Evolutionary conservation across 768 basidiomycete species (phyloP).

Genomic region (Psilocybe cubensis): DNA sequence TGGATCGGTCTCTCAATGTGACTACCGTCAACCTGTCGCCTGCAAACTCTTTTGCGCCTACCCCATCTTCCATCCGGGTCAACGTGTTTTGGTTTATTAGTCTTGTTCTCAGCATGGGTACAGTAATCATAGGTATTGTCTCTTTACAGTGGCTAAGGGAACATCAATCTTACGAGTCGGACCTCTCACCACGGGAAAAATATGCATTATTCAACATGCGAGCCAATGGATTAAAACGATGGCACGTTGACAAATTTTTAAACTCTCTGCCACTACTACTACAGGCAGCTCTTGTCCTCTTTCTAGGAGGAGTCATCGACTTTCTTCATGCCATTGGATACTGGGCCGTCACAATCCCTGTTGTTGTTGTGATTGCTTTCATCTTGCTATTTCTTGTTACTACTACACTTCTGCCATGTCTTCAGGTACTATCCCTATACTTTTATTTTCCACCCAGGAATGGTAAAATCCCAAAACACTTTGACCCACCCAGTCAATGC

Average conservation of each 20-base stretch:
- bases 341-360: conserved; percentile 12
- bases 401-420: conserved; percentile 5
- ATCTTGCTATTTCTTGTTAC: conserved; percentile 4
- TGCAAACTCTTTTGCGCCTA: conserved; percentile 4
- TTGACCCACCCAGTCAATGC: background rate
- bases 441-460: background rate
- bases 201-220: conserved; percentile 23
- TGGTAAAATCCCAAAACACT: background rate
- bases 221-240: conserved; percentile 19
- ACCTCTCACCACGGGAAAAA: conserved; percentile 9
- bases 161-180: conserved; percentile 19
- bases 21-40: background rate
- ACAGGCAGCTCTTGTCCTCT: conserved; percentile 25
- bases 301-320: conserved; percentile 26
- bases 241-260: conserved; percentile 24
- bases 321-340: conserved; percentile 15
- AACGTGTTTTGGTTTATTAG: conserved; percentile 24
- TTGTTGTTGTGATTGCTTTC: conserved; percentile 9
- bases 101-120: conserved; percentile 18
- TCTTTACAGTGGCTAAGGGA: conserved; percentile 25
- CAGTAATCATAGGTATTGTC: conserved; percentile 22
- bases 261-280: conserved; percentile 24
- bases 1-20: background rate
- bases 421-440: background rate
- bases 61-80: conserved; percentile 12